Conservation (phyloP, 495 filamentous ascomycete genomes). For the Ascodesmis nigricans region DNA sequence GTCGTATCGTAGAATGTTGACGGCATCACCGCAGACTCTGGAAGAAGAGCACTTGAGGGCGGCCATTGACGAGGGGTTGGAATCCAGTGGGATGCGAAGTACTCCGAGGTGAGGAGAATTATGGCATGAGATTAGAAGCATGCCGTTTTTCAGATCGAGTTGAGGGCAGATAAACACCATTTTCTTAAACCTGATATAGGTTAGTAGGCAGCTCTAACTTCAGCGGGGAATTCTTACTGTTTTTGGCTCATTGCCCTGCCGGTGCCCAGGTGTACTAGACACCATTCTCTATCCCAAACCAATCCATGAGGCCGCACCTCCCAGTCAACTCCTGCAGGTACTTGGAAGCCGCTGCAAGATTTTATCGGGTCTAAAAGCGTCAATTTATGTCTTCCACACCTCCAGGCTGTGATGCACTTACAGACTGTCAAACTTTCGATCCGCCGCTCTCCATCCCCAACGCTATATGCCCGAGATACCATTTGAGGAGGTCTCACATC, state of each 20-base stretch:
- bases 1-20: constrained; percentile 44
- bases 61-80: constrained; percentile 5
- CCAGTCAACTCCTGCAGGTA: constrained; percentile 45
- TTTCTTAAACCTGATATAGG: constrained; percentile 31
- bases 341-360: constrained; percentile 56
- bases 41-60: constrained; percentile 27
- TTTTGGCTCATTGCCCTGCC: constrained; percentile 63
- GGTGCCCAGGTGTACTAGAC: constrained; percentile 63
- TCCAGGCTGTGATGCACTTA: constrained; percentile 3
- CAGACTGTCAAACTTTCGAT: constrained; percentile 43
- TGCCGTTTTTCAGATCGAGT: constrained; percentile 39
- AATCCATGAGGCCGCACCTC: constrained; percentile 55
- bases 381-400: background rate
- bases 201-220: background rate
- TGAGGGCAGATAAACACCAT: constrained; percentile 61
- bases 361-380: constrained; percentile 46
- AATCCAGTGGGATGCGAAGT: constrained; percentile 10
- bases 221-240: constrained; percentile 16
- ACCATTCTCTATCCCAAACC: constrained; percentile 89
- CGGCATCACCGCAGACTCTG: constrained; percentile 57
- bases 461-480: constrained; percentile 1
- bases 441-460: constrained; percentile 9
- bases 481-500: constrained; percentile 25
- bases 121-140: constrained; percentile 28
- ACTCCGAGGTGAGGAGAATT: constrained; percentile 2